These are phyloP conservation scores for Narthecium ossifragum DNA, from an alignment of 106 monocot species.

Conservation along the genomic window DNA sequence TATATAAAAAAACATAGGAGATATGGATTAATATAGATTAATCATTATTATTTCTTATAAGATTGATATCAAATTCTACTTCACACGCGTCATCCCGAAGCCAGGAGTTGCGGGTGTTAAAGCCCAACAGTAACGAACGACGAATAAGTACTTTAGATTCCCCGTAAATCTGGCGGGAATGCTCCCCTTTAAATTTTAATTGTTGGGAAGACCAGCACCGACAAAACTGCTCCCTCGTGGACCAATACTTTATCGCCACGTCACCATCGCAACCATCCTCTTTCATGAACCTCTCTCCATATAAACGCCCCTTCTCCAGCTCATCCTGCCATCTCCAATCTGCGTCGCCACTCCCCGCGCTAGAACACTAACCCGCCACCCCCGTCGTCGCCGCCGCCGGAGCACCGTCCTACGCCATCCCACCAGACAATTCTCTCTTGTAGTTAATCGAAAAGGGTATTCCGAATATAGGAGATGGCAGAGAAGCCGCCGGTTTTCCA, in stretches of 20 bases:
- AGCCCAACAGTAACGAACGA: background rate
- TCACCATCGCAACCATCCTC: background rate
- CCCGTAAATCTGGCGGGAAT: background rate
- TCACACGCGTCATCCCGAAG: background rate
- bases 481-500: conserved; percentile 4
- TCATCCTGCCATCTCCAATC: background rate
- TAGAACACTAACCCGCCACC: background rate
- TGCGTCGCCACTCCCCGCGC: background rate
- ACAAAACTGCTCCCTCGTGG: background rate
- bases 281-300: background rate
- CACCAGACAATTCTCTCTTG: background rate
- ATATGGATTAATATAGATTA: too few relatives aligned
- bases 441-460: background rate
- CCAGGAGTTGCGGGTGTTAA: background rate
- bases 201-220: background rate
- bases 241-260: background rate
- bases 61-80: background rate
- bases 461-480: conserved; percentile 1
- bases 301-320: background rate
- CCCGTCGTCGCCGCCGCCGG: background rate
- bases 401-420: background rate
- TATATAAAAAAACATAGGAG: too few relatives aligned
- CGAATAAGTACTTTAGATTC: background rate
- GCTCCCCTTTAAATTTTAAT: background rate
- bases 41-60: too few relatives aligned